phyloP scores from a whole-genome alignment of 345 rosid genomes.

The Anastatica hierochuntica region DNA sequence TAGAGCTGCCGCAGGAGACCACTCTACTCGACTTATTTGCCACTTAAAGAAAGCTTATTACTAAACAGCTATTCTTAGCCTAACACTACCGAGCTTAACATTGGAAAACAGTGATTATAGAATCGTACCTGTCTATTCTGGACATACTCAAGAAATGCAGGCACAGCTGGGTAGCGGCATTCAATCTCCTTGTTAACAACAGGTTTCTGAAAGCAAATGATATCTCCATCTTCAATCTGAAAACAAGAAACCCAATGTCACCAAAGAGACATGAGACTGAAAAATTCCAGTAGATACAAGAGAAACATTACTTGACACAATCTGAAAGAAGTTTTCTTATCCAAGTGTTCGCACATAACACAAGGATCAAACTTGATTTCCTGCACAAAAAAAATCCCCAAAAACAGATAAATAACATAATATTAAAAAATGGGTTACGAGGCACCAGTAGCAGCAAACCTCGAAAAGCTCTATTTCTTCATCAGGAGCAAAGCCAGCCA shows the following conservation, averaged over 20 bases:
- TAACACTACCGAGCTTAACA: too few relatives aligned
- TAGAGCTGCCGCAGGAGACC: neutral
- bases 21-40: neutral
- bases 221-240: constrained; percentile 96
- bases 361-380: constrained; percentile 89
- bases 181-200: constrained; percentile 44
- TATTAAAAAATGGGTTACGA: too few relatives aligned
- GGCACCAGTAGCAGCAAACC: constrained; percentile 47
- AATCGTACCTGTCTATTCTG: constrained; percentile 98
- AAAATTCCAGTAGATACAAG: neutral
- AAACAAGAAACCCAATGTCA: constrained; percentile 10
- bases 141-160: constrained; percentile 83
- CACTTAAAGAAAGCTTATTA: too few relatives aligned
- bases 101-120: too few relatives aligned
- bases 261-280: neutral
- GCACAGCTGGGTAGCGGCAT: constrained; percentile 60
- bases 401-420: constrained; percentile 2
- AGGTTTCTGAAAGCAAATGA: constrained; percentile 87
- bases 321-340: constrained; percentile 60
- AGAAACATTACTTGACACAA: constrained; percentile 54
- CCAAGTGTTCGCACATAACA: constrained; percentile 92
- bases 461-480: constrained; percentile 85
- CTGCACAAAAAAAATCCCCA: constrained; percentile 33
- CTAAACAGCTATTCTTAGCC: too few relatives aligned
- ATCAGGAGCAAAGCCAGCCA: constrained; percentile 88